Evolutionary conservation across 345 rosid species (phyloP).

Genomic region (Dipteronia sinensis): DNA sequence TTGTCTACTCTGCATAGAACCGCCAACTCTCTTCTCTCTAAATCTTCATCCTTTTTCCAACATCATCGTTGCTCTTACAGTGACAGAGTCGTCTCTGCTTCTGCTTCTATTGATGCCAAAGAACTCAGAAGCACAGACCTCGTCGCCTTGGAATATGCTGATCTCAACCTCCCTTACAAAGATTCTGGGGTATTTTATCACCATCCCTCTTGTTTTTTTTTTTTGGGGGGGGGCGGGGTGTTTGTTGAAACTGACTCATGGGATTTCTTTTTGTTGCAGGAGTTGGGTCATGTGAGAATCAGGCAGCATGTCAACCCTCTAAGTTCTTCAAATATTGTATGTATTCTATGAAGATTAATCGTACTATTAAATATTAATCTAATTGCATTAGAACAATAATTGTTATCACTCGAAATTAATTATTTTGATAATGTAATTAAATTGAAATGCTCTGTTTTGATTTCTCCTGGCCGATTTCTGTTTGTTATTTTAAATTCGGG

Average conservation of each 20-base stretch:
- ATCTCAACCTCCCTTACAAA: constrained; percentile 65
- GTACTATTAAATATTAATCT: background rate
- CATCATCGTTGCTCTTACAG: constrained; percentile 6
- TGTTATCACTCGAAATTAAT: background rate
- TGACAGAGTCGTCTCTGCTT: constrained; percentile 18
- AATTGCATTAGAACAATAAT: background rate
- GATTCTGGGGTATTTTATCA: constrained; percentile 49
- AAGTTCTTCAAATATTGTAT: constrained; percentile 74
- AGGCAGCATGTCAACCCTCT: constrained; percentile 97
- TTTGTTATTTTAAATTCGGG: constrained; percentile 12
- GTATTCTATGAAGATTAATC: constrained; percentile 20
- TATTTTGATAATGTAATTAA: background rate
- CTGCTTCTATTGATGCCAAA: constrained; percentile 19
- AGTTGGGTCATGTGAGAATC: constrained; percentile 73
- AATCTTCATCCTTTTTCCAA: constrained; percentile 10
- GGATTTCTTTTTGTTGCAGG: constrained; percentile 44
- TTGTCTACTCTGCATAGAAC: constrained; percentile 1
- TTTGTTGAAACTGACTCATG: background rate
- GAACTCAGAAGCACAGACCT: constrained; percentile 57
- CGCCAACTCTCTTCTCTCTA: background rate
- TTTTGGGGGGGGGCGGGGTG: background rate
- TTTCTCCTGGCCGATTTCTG: background rate
- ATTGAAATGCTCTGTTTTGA: background rate
- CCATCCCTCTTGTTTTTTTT: background rate
- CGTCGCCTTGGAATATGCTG: constrained; percentile 78